A percentile compares a stretch with the other conserved stretches of the same genome.
Evolutionary conservation across 1,139 yeast species (phyloP).

Genomic region (Saccharomycopsis phalli): DNA sequence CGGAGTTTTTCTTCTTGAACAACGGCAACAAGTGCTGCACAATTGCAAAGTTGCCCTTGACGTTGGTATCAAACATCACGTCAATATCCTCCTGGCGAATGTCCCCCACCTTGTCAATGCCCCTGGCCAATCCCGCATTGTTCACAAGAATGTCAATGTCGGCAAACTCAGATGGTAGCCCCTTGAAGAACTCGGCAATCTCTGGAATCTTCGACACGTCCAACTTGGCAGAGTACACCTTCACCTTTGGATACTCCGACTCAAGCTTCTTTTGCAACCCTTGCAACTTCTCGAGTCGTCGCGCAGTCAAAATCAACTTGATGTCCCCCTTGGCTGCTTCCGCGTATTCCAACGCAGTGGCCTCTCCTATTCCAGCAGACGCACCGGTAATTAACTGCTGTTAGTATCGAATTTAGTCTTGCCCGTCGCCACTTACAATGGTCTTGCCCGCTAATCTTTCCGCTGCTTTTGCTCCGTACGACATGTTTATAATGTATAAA

Average conservation of each 20-base stretch:
- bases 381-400: constrained; percentile 66
- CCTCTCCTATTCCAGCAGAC: constrained; percentile 64
- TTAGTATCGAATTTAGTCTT: constrained; percentile 1
- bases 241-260: constrained; percentile 34
- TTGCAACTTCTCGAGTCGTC: constrained; percentile 43
- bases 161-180: constrained; percentile 36
- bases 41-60: constrained; percentile 51
- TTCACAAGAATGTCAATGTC: constrained; percentile 52
- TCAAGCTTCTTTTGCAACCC: constrained; percentile 35
- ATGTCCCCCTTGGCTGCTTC: constrained; percentile 51
- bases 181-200: constrained; percentile 38
- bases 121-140: constrained; percentile 69
- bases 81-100: constrained; percentile 42
- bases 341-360: constrained; percentile 58
- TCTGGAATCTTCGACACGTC: constrained; percentile 46
- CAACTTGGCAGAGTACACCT: constrained; percentile 37
- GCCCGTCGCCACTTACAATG: constrained; percentile 23
- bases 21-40: constrained; percentile 51
- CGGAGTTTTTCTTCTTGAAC: constrained; percentile 46
- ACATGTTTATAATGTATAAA: constrained; percentile 29
- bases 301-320: constrained; percentile 53
- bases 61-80: constrained; percentile 58
- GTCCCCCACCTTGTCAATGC: constrained; percentile 49
- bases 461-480: constrained; percentile 46
- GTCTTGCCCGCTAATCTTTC: constrained; percentile 49